phyloP scores from a whole-genome alignment of 306 rosid species.

The Erythrophleum fordii region DNA sequence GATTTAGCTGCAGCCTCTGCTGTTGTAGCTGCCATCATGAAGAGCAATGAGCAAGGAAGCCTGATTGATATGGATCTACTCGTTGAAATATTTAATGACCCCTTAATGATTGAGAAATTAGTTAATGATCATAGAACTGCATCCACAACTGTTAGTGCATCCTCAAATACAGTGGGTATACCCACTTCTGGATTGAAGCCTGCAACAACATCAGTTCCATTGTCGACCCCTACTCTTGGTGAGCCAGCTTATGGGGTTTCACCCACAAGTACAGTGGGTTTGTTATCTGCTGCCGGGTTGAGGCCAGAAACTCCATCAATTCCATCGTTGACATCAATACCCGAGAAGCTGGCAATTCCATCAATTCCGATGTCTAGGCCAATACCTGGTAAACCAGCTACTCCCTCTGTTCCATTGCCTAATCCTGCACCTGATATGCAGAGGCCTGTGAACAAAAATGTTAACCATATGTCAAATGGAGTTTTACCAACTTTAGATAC shows the following conservation, averaged over 20 bases:
- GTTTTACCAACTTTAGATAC: slow-evolving; percentile 29
- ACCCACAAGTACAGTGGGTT: slow-evolving; percentile 11
- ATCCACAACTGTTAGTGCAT: slow-evolving; percentile 24
- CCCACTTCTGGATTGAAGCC: slow-evolving; percentile 37
- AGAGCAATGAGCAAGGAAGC: slow-evolving; percentile 54
- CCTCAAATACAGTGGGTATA: slow-evolving; percentile 7
- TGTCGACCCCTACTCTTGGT: neutral
- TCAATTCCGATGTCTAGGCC: slow-evolving; percentile 34
- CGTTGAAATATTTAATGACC: slow-evolving; percentile 62
- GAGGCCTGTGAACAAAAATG: slow-evolving; percentile 25
- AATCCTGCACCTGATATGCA: slow-evolving; percentile 35
- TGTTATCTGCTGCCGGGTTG: slow-evolving; percentile 34
- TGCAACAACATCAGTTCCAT: slow-evolving; percentile 11
- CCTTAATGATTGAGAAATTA: slow-evolving; percentile 62
- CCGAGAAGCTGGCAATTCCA: slow-evolving; percentile 12
- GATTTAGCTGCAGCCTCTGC: slow-evolving; percentile 56
- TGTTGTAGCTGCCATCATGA: slow-evolving; percentile 54
- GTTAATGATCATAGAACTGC: slow-evolving; percentile 32
- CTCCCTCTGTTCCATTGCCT: slow-evolving; percentile 22
- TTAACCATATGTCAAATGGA: slow-evolving; percentile 36
- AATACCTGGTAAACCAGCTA: slow-evolving; percentile 19
- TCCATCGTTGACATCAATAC: slow-evolving; percentile 5
- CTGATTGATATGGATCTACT: slow-evolving; percentile 69
- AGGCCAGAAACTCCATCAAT: neutral
- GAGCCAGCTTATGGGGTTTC: slow-evolving; percentile 30